These are phyloP conservation scores for Diaporthe humulicola DNA, from an alignment of 2,329 filamentous ascomycete genomes.

Conservation along the genomic window DNA sequence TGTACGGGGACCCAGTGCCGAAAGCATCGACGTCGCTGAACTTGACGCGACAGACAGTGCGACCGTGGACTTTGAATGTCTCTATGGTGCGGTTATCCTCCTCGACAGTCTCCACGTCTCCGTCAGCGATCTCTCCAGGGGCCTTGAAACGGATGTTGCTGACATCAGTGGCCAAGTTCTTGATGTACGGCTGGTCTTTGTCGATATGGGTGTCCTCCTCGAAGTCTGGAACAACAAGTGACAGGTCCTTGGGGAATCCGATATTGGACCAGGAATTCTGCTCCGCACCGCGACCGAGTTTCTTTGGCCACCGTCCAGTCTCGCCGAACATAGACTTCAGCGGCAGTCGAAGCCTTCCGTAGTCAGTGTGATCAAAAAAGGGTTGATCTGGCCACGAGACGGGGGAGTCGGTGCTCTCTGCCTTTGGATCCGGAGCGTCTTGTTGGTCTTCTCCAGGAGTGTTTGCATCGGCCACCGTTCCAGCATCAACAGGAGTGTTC, in stretches of 20 bases:
- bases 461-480: background rate
- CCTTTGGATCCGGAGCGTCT: background rate
- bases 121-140: conserved; percentile 1
- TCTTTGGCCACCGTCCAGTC: background rate
- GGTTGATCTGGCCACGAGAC: background rate
- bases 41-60: background rate
- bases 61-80: background rate
- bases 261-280: conserved; percentile 1
- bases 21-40: conserved; percentile 9
- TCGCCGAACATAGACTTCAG: background rate
- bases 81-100: background rate
- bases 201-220: conserved; percentile 19
- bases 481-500: background rate
- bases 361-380: background rate
- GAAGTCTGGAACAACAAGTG: background rate
- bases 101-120: background rate
- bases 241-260: background rate
- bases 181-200: background rate
- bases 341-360: background rate
- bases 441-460: background rate
- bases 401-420: background rate
- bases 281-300: too few species aligned
- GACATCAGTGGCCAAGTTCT: background rate
- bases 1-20: background rate
- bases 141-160: background rate